Percentiles rank a stretch among this genome's conserved stretches.
These are phyloP conservation scores for Hymenoscyphus fructigenus DNA, from an alignment of 2,329 filamentous ascomycete species.

Conservation along the genomic window DNA sequence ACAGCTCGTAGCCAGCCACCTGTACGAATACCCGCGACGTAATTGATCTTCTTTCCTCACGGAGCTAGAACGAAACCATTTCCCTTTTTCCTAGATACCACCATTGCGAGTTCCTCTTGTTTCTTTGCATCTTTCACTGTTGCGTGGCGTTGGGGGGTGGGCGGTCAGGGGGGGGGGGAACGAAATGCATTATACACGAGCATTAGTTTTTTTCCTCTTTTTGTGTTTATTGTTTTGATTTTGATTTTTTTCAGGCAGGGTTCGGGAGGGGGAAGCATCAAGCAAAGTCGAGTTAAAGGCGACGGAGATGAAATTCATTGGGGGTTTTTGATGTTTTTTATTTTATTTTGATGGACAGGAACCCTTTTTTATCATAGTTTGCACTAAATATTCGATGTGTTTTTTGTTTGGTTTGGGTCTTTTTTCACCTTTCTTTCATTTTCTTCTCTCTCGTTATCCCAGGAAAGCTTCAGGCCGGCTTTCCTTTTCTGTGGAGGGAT, in stretches of 20 bases:
- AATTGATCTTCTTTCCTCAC: conserved; percentile 8
- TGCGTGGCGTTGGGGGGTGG: conserved; percentile 3
- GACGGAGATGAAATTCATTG: not conserved
- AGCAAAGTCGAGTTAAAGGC: not conserved
- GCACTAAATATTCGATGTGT: not conserved
- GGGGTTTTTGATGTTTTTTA: not conserved
- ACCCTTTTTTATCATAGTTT: conserved; percentile 4
- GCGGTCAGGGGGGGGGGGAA: not conserved
- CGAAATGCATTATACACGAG: conserved; percentile 4
- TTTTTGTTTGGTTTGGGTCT: not conserved
- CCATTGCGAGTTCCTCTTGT: conserved; percentile 18
- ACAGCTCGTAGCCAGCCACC: conserved; percentile 26
- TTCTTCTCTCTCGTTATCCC: conserved; percentile 1
- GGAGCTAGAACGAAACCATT: conserved; percentile 5
- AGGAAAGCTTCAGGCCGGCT: not conserved
- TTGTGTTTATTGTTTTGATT: conserved; percentile 2
- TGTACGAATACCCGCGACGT: conserved; percentile 9
- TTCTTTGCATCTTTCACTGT: conserved; percentile 10
- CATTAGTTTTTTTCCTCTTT: not conserved
- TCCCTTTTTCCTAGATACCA: conserved; percentile 23
- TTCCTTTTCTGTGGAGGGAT: not conserved
- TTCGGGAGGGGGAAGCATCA: not conserved
- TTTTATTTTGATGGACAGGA: not conserved
- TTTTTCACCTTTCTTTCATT: not conserved
- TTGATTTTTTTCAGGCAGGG: not conserved